Evolutionary conservation across 495 filamentous ascomycete species (phyloP), one percentile per base, ranked within the genome.

Genomic region (Neurospora africana): DNA sequence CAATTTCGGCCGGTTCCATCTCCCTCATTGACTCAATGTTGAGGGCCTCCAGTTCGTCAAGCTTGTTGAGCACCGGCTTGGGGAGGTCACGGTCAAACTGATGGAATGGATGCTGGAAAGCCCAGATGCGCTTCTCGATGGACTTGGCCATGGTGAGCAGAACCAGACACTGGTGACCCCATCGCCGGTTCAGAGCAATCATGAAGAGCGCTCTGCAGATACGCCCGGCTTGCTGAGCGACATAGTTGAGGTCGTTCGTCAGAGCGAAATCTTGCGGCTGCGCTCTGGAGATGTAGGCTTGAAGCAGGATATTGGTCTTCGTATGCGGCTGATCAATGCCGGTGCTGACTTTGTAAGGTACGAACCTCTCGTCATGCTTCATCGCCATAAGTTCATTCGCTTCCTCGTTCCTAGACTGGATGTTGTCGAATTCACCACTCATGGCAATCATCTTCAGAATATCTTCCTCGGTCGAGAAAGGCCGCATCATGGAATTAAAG

Each of bases 381-480:
- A 83, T 77, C 3, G 36, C 38, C 36, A 83, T 82, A 11, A 99
- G 84, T 79, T 98, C 95, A 69, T 90, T 88, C 10, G 89, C 87
- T 78, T 99, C 95, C 70, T 76, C 95, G 40, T 99, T 96, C 41
- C 95, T 84, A 7, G 91, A 91, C 79, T 97, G 94, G 70, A 99
- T 94, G 72, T 98, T 97, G 81, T 98, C 92, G 73, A 99, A 99
- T 82, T 99, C 95, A 65, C 93, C 93, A 75, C 93, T 96, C 88
- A 93, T 90, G 78, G 93, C 93, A 76, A 99, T 93, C 94, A 98
- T 98, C 74, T 89, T 89, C 36, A 99, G 83, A 36, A 97, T 89
- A 78, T 98, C 95, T 23, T 92, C 92, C 81, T 98, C 96, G 3
- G 90, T 91, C 8, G 93, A 88, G 13, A 84, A 85, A 17, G 92